Base-by-base conservation (phyloP, 805 yeast genomes). In the Starmerella scarabaei region DNA sequence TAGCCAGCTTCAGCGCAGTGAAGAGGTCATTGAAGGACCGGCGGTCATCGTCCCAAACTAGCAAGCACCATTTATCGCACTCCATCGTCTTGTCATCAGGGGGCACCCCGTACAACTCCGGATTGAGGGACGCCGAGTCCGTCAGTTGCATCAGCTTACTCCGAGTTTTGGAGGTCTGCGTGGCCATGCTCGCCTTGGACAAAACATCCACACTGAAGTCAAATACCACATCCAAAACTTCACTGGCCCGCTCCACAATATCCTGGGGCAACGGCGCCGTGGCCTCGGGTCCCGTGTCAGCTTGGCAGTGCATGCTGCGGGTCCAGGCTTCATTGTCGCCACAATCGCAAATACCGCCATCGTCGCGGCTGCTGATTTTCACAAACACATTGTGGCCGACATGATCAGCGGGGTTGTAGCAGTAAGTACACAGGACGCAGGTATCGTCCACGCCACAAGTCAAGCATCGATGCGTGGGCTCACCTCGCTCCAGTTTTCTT, bases 271-370 rank as follows among this genome's bases (percentile, higher is more conserved):
- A 44, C 7, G 51, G 52, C 14, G 39, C 37, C 2, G 53, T 44
- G 5, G 49, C 53, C 3, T 54, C 55, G 33, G 55, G 53, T 5
- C 47, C 44, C 11, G 48, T 44, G 30, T 58, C 60, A 35, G 66
- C 54, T 16, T 65, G 64, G 55, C 94, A 83, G 12, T 62, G 53
- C 32, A 74, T 62, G 1, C 66, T 59, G 14, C 57, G 58, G 4
- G 64, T 68, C 85, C 93, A 84, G 0, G 93, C 93, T 53, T 81
- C 93, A 0, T 75, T 72, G 53, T 84, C 94, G 3, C 94, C 94
- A 57, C 94, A 83, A 53, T 83, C 94, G 56, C 93, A 80, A 16
- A 78, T 80, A 0, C 91, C 91, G 29, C 86, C 82, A 42, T 72
- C 72, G 43, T 68, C 79, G 18, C 60, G 52, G 38, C 81, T 65